Evolutionary conservation across 257 asterid species (phyloP).

Genomic region (Eucommia ulmoides): DNA sequence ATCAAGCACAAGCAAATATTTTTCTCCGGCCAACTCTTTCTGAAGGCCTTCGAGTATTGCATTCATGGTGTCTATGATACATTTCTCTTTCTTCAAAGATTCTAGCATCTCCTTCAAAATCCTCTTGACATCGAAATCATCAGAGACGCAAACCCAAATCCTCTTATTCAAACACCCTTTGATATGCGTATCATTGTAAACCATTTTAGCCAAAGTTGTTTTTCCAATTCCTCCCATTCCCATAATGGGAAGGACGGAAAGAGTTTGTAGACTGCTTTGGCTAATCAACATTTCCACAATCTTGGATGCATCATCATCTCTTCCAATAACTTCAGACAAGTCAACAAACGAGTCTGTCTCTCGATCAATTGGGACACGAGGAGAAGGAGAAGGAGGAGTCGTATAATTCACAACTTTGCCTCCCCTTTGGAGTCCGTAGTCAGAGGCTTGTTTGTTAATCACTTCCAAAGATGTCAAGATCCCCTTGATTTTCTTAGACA

Average conservation of each 20-base stretch:
- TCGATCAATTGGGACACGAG: too few relatives aligned
- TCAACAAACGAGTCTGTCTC: slow-evolving; percentile 24
- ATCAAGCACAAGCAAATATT: slow-evolving; percentile 13
- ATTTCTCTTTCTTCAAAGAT: background rate
- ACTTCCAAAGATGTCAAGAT: too few relatives aligned
- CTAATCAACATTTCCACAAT: background rate
- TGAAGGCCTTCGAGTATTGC: slow-evolving; percentile 5
- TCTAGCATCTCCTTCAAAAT: slow-evolving; percentile 10
- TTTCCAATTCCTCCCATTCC: background rate
- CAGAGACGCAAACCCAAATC: background rate
- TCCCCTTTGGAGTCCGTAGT: too few relatives aligned
- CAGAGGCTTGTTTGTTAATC: too few relatives aligned
- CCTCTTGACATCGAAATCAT: slow-evolving; percentile 4
- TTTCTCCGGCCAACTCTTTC: background rate
- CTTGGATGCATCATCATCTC: too few relatives aligned
- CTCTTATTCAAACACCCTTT: background rate
- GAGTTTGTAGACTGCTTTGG: background rate
- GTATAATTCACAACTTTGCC: too few relatives aligned
- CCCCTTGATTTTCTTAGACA: too few relatives aligned
- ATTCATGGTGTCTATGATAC: background rate
- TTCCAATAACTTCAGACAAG: slow-evolving; percentile 20
- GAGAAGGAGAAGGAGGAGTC: too few relatives aligned
- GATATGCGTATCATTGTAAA: background rate
- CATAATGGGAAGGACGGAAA: background rate
- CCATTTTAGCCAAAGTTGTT: background rate